A percentile compares a stretch with the other conserved stretches of the same genome.
These are phyloP conservation scores for Venturia pyrina DNA, from an alignment of 2,329 filamentous ascomycete species.

Conservation along the genomic window DNA sequence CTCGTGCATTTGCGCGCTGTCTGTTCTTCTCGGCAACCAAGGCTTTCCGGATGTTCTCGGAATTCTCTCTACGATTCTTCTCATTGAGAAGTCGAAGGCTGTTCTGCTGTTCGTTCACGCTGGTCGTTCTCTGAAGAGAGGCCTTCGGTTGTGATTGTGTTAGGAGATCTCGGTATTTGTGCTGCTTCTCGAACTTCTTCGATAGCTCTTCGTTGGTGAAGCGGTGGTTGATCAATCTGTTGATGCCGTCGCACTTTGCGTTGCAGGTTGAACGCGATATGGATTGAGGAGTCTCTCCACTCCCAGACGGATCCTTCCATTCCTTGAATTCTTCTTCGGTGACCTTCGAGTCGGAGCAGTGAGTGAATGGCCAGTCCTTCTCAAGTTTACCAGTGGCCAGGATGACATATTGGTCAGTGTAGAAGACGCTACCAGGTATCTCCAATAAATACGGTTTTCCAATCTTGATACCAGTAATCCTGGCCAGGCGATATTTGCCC, in stretches of 20 bases:
- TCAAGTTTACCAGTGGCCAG: slow-evolving; percentile 75
- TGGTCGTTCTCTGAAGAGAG: slow-evolving; percentile 29
- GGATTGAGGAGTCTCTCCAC: slow-evolving; percentile 53
- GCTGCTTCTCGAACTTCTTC: slow-evolving; percentile 61
- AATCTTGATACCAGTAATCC: slow-evolving; percentile 74
- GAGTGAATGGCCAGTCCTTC: slow-evolving; percentile 81
- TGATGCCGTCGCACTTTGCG: slow-evolving; percentile 54
- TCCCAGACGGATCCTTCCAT: slow-evolving; percentile 55
- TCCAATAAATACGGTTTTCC: slow-evolving; percentile 78
- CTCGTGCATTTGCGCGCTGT: slow-evolving; percentile 34
- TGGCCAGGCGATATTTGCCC: slow-evolving; percentile 78
- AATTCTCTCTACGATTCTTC: slow-evolving; percentile 73
- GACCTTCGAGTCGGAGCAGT: slow-evolving; percentile 75
- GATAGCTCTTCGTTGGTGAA: slow-evolving; percentile 80
- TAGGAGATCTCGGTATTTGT: slow-evolving; percentile 30
- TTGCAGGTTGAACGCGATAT: slow-evolving; percentile 61
- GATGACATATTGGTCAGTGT: slow-evolving; percentile 76
- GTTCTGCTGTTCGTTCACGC: slow-evolving; percentile 58
- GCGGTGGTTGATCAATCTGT: slow-evolving; percentile 62
- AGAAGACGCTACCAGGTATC: slow-evolving; percentile 63
- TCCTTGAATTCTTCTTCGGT: slow-evolving; percentile 78
- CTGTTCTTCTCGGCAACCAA: slow-evolving; percentile 60
- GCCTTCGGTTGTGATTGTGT: background rate
- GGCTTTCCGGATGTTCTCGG: slow-evolving; percentile 83
- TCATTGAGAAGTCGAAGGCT: slow-evolving; percentile 74